phyloP scores from a whole-genome alignment of 2,329 filamentous ascomycete species.

The Botrytis medusae region DNA sequence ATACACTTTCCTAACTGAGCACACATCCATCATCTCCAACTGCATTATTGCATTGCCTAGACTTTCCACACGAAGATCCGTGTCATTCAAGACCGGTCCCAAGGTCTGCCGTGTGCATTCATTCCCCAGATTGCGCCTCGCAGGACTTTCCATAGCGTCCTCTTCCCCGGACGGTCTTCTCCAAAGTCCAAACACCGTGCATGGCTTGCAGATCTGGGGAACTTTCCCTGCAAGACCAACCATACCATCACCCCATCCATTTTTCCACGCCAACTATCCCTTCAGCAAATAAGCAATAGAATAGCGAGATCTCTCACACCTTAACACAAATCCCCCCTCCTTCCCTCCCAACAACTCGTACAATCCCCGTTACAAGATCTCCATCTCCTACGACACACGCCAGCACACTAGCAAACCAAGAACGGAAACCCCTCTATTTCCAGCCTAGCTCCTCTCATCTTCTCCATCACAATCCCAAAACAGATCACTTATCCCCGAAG shows the following conservation, averaged over 20 bases:
- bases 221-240: not conserved
- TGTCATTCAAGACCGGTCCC: not conserved
- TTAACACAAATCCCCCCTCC: not conserved
- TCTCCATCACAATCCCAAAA: not conserved
- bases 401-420: not conserved
- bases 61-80: not conserved
- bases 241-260: not conserved
- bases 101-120: not conserved
- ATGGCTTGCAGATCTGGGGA: not conserved
- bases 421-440: not conserved
- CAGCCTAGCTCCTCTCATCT: not conserved
- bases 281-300: not conserved
- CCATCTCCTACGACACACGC: not conserved
- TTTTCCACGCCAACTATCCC: not conserved
- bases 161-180: not conserved
- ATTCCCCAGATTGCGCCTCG: not conserved
- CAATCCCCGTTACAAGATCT: not conserved
- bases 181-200: not conserved
- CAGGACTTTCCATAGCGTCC: not conserved
- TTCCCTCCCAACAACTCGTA: not conserved
- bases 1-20: not conserved
- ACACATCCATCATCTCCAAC: not conserved
- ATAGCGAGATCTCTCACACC: not conserved
- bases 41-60: not conserved
- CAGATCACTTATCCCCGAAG: not conserved